Conservation (phyloP, 805 yeast species). For the Scheffersomyces ergatensis region DNA sequence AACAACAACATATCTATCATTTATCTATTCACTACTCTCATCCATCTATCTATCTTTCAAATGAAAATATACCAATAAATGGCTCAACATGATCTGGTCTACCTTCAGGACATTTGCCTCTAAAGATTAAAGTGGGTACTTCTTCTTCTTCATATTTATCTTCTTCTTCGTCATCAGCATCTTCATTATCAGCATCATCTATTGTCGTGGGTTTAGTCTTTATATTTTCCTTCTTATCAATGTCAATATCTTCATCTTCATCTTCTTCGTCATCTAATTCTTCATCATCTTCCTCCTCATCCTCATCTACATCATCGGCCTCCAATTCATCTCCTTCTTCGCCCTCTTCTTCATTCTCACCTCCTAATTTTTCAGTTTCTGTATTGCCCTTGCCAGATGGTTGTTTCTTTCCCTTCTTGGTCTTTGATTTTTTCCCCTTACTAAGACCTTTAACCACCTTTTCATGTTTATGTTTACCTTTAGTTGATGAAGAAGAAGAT, state of each 20-base stretch:
- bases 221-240: slow-evolving; percentile 1
- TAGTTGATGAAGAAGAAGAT: not conserved
- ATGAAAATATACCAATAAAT: slow-evolving; percentile 53
- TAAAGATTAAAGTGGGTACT: slow-evolving; percentile 46
- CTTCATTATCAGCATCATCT: slow-evolving; percentile 8
- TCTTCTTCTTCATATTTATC: slow-evolving; percentile 39
- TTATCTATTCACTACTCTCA: too few species aligned
- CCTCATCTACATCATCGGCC: not conserved
- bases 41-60: slow-evolving; percentile 34
- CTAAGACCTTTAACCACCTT: not conserved
- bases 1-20: not conserved
- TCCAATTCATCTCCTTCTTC: not conserved
- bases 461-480: not conserved
- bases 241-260: not conserved
- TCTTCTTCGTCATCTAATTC: not conserved
- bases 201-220: slow-evolving; percentile 1
- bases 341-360: not conserved
- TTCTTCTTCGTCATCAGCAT: slow-evolving; percentile 8
- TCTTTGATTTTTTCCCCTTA: not conserved
- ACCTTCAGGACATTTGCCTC: slow-evolving; percentile 53
- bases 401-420: not conserved
- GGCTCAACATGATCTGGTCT: slow-evolving; percentile 52
- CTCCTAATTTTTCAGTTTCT: not conserved
- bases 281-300: not conserved
- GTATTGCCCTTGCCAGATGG: too few species aligned